phyloP scores from a whole-genome alignment of 192 early-diverging fungal species.

The Mortierella alpina region DNA sequence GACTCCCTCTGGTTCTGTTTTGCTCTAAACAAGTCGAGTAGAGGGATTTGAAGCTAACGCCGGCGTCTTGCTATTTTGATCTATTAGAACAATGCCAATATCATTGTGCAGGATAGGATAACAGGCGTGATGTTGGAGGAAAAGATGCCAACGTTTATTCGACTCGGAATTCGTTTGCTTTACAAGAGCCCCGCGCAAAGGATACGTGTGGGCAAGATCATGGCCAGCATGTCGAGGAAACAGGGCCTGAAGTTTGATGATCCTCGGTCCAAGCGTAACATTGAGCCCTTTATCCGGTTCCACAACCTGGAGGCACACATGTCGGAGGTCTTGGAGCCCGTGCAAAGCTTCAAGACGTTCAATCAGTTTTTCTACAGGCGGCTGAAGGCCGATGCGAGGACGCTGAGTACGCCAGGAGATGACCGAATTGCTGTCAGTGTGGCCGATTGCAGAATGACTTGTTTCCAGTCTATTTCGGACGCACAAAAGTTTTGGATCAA shows the following conservation, averaged over 20 bases:
- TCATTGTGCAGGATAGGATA: conserved; percentile 77
- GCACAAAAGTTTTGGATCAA: conserved; percentile 86
- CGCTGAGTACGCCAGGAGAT: conserved; percentile 57
- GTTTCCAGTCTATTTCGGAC: conserved; percentile 69
- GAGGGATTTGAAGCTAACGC: not conserved
- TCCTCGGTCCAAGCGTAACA: conserved; percentile 72
- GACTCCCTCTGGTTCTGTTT: not conserved
- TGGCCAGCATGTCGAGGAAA: conserved; percentile 66
- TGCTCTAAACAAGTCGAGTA: not conserved
- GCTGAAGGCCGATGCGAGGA: conserved; percentile 74
- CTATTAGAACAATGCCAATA: conserved; percentile 74
- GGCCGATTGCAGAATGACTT: conserved; percentile 81
- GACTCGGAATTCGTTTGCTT: conserved; percentile 80
- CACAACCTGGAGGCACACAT: conserved; percentile 69
- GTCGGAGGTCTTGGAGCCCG: conserved; percentile 75
- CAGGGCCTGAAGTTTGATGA: conserved; percentile 82
- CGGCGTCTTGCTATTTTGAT: not conserved
- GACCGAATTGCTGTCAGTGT: conserved; percentile 71
- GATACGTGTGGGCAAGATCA: conserved; percentile 57
- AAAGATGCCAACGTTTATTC: conserved; percentile 80
- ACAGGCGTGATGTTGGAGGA: conserved; percentile 80
- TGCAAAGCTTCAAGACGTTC: conserved; percentile 76
- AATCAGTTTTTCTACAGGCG: conserved; percentile 90
- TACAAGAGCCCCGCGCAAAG: conserved; percentile 71
- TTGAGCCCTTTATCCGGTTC: conserved; percentile 78